Percentiles rank a stretch among this genome's conserved stretches.
Conservation (phyloP, 1,139 yeast species). For the Cylindricascospora bacillispora region DNA sequence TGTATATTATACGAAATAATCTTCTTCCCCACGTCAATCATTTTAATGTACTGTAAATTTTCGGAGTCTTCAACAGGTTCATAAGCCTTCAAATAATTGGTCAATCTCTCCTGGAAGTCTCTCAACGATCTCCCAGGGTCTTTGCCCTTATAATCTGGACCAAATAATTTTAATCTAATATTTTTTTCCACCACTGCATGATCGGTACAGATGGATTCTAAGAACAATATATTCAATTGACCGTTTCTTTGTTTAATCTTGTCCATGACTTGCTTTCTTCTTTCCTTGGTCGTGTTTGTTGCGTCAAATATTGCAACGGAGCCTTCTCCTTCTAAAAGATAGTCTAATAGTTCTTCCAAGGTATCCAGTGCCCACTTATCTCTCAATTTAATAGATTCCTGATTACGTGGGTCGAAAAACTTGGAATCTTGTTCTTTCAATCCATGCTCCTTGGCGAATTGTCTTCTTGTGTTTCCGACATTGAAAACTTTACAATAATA, state of each 20-base stretch:
- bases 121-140: constrained; percentile 67
- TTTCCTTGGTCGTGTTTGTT: constrained; percentile 70
- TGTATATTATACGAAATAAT: constrained; percentile 85
- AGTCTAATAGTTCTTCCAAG: constrained; percentile 69
- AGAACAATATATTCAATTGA: constrained; percentile 64
- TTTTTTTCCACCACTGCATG: constrained; percentile 67
- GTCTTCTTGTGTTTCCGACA: constrained; percentile 86
- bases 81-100: constrained; percentile 79
- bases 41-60: constrained; percentile 76
- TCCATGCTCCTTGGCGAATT: constrained; percentile 35
- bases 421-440: constrained; percentile 50
- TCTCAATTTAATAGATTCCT: constrained; percentile 49
- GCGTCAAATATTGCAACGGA: constrained; percentile 95
- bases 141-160: constrained; percentile 86
- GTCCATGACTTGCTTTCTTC: constrained; percentile 58
- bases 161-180: constrained; percentile 71
- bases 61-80: constrained; percentile 78
- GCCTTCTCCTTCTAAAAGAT: constrained; percentile 68
- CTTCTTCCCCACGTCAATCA: constrained; percentile 92
- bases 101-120: constrained; percentile 73
- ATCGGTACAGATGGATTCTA: constrained; percentile 83
- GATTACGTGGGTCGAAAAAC: constrained; percentile 76
- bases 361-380: constrained; percentile 98
- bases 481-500: constrained; percentile 83
- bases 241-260: constrained; percentile 54